These are phyloP conservation scores for Cladophialophora immunda DNA, from an alignment of 2,329 filamentous ascomycete genomes.

Conservation along the genomic window DNA sequence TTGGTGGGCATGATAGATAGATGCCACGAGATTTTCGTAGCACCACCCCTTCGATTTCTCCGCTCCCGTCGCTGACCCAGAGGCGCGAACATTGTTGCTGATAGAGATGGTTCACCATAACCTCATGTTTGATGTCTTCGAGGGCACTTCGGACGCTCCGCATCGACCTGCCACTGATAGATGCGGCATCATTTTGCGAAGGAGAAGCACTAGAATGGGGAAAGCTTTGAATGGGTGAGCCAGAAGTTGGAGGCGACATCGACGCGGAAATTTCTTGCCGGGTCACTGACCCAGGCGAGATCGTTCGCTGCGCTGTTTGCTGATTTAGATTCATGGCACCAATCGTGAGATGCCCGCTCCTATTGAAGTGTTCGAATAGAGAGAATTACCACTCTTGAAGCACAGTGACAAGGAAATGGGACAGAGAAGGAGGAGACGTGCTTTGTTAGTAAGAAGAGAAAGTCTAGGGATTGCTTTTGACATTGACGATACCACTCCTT, in stretches of 20 bases:
- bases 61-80: slow-evolving; percentile 76
- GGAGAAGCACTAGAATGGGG: slow-evolving; percentile 40
- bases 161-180: slow-evolving; percentile 49
- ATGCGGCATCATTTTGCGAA: slow-evolving; percentile 62
- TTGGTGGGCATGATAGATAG: slow-evolving; percentile 77
- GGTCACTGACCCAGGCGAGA: neutral
- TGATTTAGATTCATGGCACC: slow-evolving; percentile 6
- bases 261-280: slow-evolving; percentile 9
- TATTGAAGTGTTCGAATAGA: neutral
- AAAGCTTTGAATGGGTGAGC: slow-evolving; percentile 2
- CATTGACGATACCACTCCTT: neutral
- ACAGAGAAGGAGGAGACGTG: neutral
- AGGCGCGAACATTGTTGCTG: slow-evolving; percentile 79
- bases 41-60: slow-evolving; percentile 75
- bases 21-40: slow-evolving; percentile 72
- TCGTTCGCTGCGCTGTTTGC: neutral
- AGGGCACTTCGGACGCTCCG: slow-evolving; percentile 63
- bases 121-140: slow-evolving; percentile 80
- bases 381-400: neutral
- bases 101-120: slow-evolving; percentile 84
- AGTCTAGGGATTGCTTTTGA: neutral
- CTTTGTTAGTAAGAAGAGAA: neutral
- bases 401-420: neutral
- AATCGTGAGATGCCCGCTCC: neutral
- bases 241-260: neutral